Base-by-base conservation (phyloP, 2,329 filamentous ascomycete species). In the Scedosporium minutisporum region DNA sequence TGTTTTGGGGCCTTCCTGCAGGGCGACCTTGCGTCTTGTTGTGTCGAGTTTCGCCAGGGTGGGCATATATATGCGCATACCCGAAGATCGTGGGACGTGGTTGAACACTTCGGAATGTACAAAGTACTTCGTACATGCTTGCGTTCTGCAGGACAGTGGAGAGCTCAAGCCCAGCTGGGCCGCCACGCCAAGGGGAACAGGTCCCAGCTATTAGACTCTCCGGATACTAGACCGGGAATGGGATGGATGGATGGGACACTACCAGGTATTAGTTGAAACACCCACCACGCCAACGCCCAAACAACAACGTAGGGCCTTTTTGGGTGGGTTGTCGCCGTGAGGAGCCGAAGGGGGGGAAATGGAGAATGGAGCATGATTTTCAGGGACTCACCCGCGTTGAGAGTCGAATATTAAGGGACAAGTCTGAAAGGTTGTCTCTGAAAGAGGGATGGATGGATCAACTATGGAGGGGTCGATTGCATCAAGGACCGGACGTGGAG, bases 391-490 rank as follows among this genome's bases (percentile, higher is more conserved):
- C 51, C 18, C 51, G 21, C 7, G 23, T 55, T 23, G 18, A 55
- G 23, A 27, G 48, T 55, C 18, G 23, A 55, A 48, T n/a, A 48
- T 38, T 38, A 48, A 48, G 44, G 44, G 44, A 21, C 16, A n/a
- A 48, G 44, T 18, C 18, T n/a, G 18, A 21, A 48, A 48, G 44
- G 44, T 48, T 48, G 23, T 9, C 18, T 44, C 41, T n/a, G 58
- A 48, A 48, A 29, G n/a, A 21, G 41, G 44, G 25, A 60, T 21
- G 41, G 58, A 60, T n/a, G 9, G 38, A 46, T 46, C 58, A 7
- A n/a, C 33, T 23, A 53, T 51, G 59, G 59, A 61, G 27, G 53
- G 57, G 51, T 29, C 51, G 51, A 27, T 55, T 55, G 57, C 57
- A 58, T 51, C 23, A 44, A 51, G 44, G 38, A 38, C 51, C 25